phyloP scores from a whole-genome alignment of 176 grass and related monocot species.

The Stipa capillata region DNA sequence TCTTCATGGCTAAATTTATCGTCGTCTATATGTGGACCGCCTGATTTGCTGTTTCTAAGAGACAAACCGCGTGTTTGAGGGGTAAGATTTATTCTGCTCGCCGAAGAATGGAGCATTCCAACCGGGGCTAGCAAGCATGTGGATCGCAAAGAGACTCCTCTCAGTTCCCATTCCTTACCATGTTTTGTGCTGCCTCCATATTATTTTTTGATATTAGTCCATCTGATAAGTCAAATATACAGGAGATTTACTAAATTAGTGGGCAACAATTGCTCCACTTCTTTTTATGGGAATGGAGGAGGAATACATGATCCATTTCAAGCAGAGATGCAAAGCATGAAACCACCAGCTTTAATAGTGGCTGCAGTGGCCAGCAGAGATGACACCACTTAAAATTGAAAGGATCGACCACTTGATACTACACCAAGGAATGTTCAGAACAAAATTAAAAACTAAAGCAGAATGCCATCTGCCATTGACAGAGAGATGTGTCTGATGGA shows the following conservation, averaged over 20 bases:
- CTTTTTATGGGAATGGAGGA: too few species aligned
- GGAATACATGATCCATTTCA: background rate
- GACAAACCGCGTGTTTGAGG: too few species aligned
- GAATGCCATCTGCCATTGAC: background rate
- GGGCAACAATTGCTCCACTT: background rate
- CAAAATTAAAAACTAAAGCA: background rate
- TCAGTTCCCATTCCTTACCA: too few species aligned
- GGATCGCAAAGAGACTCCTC: too few species aligned
- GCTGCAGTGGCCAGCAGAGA: background rate
- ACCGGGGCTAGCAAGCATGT: too few species aligned
- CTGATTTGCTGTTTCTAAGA: background rate
- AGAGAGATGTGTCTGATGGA: background rate
- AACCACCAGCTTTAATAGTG: background rate
- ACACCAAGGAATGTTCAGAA: background rate
- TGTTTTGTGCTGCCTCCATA: background rate
- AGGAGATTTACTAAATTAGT: background rate
- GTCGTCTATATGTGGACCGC: background rate
- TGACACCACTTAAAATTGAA: background rate
- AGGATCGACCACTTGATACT: background rate
- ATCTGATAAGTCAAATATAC: background rate
- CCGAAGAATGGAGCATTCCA: too few species aligned
- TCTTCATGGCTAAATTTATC: background rate
- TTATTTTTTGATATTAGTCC: background rate
- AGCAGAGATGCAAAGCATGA: background rate
- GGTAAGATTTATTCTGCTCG: too few species aligned